These are phyloP conservation scores for Tetracentron sinense DNA, from an alignment of 164 flowering plant genomes.

Conservation along the genomic window DNA sequence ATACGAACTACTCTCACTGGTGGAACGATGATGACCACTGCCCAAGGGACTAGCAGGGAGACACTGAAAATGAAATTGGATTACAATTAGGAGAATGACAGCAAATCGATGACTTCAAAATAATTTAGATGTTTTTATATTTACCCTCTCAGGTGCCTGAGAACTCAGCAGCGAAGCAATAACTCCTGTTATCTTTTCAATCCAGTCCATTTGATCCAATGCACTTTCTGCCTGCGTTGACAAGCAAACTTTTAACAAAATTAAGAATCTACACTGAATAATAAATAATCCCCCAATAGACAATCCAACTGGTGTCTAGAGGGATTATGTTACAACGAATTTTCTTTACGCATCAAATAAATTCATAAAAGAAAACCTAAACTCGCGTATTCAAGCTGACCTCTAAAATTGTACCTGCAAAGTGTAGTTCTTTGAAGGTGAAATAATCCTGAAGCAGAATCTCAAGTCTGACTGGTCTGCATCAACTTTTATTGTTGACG, in stretches of 20 bases:
- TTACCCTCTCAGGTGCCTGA: constrained; percentile 72
- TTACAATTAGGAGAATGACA: background rate
- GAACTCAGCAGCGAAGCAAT: constrained; percentile 81
- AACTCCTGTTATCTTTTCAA: constrained; percentile 87
- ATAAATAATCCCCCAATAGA: background rate
- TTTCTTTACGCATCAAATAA: background rate
- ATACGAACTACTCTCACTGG: constrained; percentile 66
- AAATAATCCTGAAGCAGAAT: constrained; percentile 94
- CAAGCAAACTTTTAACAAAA: constrained; percentile 13
- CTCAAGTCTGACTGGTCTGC: constrained; percentile 96
- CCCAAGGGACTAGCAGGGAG: constrained; percentile 28
- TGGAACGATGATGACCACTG: constrained; percentile 20
- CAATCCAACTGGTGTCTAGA: background rate
- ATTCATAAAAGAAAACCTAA: background rate
- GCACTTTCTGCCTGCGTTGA: constrained; percentile 80
- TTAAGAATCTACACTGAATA: background rate
- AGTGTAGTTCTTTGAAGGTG: constrained; percentile 91
- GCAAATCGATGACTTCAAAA: background rate
- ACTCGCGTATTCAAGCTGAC: constrained; percentile 1
- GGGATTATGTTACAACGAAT: background rate
- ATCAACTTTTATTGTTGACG: constrained; percentile 95
- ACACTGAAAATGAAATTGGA: constrained; percentile 25
- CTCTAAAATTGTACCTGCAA: constrained; percentile 62
- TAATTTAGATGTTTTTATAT: background rate
- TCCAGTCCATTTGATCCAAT: constrained; percentile 88